Evolutionary conservation across 2,329 filamentous ascomycete species (phyloP).

Genomic region (Aureobasidium uvarum): DNA sequence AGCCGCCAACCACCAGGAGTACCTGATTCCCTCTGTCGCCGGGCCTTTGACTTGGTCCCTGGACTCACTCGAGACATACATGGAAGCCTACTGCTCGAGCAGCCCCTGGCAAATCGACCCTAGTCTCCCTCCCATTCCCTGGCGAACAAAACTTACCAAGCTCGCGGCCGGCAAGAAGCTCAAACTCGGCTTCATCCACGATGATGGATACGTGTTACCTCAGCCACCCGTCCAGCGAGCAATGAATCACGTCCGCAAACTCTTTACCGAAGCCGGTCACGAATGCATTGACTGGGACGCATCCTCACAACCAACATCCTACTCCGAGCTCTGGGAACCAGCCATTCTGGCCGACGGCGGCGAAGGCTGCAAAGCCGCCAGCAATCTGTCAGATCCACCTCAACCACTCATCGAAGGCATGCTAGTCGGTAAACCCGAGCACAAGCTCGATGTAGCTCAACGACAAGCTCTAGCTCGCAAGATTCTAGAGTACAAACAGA

Average conservation of each 20-base stretch:
- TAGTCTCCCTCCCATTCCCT: constrained; percentile 59
- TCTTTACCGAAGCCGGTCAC: constrained; percentile 3
- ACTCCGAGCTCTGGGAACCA: constrained; percentile 17
- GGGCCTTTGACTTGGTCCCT: constrained; percentile 57
- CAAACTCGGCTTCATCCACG: constrained; percentile 61
- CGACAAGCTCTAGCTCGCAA: constrained; percentile 44
- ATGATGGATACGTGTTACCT: constrained; percentile 63
- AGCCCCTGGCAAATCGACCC: constrained; percentile 59
- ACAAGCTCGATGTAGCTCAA: constrained; percentile 44
- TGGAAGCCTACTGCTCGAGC: constrained; percentile 51
- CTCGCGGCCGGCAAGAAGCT: constrained; percentile 42
- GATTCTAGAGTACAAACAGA: constrained; percentile 13
- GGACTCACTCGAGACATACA: constrained; percentile 55
- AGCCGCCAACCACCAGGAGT: constrained; percentile 29
- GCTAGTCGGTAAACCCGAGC: constrained; percentile 48
- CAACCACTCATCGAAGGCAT: constrained; percentile 22
- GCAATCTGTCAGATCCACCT: constrained; percentile 8
- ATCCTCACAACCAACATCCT: constrained; percentile 8
- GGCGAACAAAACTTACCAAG: constrained; percentile 40
- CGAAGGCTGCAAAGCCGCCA: constrained; percentile 9
- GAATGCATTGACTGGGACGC: constrained; percentile 19
- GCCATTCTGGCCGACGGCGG: constrained; percentile 19
- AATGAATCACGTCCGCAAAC: constrained; percentile 37
- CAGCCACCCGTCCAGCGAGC: constrained; percentile 64
- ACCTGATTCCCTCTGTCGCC: constrained; percentile 48